Base-by-base conservation (phyloP, 371 early-diverging fungal species). In the Sporodiniella umbellata region DNA sequence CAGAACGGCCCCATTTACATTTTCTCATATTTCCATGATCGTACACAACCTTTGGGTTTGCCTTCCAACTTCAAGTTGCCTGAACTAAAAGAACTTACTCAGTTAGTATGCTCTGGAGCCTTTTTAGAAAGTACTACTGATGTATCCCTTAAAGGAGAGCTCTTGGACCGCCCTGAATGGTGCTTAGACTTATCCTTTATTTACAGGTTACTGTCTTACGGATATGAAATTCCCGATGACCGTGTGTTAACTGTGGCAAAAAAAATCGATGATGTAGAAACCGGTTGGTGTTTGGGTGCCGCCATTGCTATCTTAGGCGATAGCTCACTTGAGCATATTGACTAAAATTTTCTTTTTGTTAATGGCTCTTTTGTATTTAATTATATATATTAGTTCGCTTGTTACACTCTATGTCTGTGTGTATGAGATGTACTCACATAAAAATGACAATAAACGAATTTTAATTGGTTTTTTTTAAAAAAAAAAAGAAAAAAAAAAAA, bases 261-360 rank as follows among this genome's bases (percentile, higher is more conserved):
- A 64, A 95, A 95, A 79, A 93, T 98, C 53, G 80, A 87, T 28
- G 91, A 84, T 21, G 83, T 93, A 25, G 96, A 98, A 64, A 94
- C 94, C 5, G 98, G 98, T 6, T 98, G 98, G 98, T 92, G 93
- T 60, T 67, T 98, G 22, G 98, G 98, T 19, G 95, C 95, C 6
- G 85, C 95, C 18, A 87, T 98, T 52, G 80, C 87, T 8, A 70
- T 90, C 26, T 68, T 91, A 30, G 85, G 85, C 53, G 72, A 77
- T 45, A 68, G 59, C 21, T 55, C 66, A 39, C 67, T 73, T 33
- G 42, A 49, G 11, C 51, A 60, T 49, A 62, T 25, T 49, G 5
- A 24, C 14, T 43, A 28, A 43, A 43, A 7, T n/a, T n/a, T n/a
- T n/a, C n/a, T n/a, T n/a, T n/a, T n/a, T n/a, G n/a, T n/a, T n/a